These are phyloP conservation scores for Zymoseptoria passerinii DNA, from an alignment of 2,329 filamentous ascomycete genomes.

Conservation along the genomic window DNA sequence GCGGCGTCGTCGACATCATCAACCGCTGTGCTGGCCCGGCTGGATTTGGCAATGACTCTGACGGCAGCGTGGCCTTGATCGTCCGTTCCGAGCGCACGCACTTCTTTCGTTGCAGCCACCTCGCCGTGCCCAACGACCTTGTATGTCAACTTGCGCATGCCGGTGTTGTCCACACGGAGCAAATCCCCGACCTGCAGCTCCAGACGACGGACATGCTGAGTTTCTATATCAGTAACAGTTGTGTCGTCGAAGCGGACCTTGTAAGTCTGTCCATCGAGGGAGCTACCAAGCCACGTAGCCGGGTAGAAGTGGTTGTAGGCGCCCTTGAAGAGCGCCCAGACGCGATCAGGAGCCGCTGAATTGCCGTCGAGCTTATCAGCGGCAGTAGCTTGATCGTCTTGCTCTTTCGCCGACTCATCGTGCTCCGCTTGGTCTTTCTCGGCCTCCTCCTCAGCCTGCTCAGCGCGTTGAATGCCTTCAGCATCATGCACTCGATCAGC, in stretches of 20 bases:
- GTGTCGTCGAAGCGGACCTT: slow-evolving; percentile 43
- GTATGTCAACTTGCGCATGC: slow-evolving; percentile 39
- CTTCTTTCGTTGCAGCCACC: slow-evolving; percentile 21
- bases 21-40: slow-evolving; percentile 30
- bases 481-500: slow-evolving; percentile 1
- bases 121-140: slow-evolving; percentile 38
- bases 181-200: slow-evolving; percentile 38
- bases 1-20: slow-evolving; percentile 8
- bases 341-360: slow-evolving; percentile 38
- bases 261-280: slow-evolving; percentile 36
- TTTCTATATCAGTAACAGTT: slow-evolving; percentile 35
- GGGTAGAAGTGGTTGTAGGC: slow-evolving; percentile 49
- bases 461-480: neutral
- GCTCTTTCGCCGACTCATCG: neutral
- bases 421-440: neutral
- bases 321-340: slow-evolving; percentile 52
- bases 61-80: slow-evolving; percentile 34
- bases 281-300: slow-evolving; percentile 47
- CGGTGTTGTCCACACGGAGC: slow-evolving; percentile 39
- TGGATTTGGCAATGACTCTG: slow-evolving; percentile 33
- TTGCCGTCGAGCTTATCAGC: neutral
- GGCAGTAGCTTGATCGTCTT: neutral
- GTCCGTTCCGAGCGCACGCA: slow-evolving; percentile 33
- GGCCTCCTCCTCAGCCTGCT: neutral
- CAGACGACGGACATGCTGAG: slow-evolving; percentile 33